Conservation (phyloP, 108 stramenopile genomes). For the Bacterosira constricta region DNA sequence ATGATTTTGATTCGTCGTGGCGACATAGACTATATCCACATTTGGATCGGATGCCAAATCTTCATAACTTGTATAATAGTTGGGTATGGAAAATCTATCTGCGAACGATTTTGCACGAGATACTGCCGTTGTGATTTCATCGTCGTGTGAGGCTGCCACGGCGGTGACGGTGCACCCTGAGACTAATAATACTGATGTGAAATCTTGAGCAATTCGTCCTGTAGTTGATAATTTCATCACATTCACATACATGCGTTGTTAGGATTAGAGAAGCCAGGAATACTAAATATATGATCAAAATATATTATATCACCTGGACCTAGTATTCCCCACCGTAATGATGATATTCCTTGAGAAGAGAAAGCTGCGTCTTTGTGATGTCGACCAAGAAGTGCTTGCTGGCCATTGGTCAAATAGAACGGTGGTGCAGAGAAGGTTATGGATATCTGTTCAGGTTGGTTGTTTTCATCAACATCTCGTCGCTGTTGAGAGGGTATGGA, state of each 20-base stretch:
- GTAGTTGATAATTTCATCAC: not conserved
- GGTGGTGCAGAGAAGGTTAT: conserved; percentile 6
- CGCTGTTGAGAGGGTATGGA: too few species aligned
- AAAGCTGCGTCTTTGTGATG: not conserved
- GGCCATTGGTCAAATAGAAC: conserved; percentile 9
- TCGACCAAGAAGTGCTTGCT: not conserved
- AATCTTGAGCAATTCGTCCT: conserved; percentile 64
- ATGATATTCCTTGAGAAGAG: not conserved
- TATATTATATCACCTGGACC: conserved; percentile 75
- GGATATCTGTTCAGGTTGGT: not conserved
- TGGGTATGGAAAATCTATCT: conserved; percentile 23
- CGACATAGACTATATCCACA: conserved; percentile 54
- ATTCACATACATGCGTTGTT: conserved; percentile 41
- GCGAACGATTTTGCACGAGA: conserved; percentile 20
- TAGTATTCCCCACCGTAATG: conserved; percentile 72
- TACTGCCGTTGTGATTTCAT: not conserved
- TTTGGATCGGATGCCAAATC: conserved; percentile 63
- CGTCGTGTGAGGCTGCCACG: conserved; percentile 10
- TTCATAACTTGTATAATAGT: conserved; percentile 59
- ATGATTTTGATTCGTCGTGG: conserved; percentile 58
- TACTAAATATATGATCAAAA: conserved; percentile 61
- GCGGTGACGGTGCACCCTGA: conserved; percentile 34
- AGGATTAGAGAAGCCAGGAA: conserved; percentile 45
- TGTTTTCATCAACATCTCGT: conserved; percentile 4
- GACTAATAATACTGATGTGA: conserved; percentile 42